Percentiles rank a stretch among this genome's conserved stretches.
These are phyloP conservation scores for Lumnitzera racemosa DNA, from an alignment of 345 rosid genomes.

Conservation along the genomic window DNA sequence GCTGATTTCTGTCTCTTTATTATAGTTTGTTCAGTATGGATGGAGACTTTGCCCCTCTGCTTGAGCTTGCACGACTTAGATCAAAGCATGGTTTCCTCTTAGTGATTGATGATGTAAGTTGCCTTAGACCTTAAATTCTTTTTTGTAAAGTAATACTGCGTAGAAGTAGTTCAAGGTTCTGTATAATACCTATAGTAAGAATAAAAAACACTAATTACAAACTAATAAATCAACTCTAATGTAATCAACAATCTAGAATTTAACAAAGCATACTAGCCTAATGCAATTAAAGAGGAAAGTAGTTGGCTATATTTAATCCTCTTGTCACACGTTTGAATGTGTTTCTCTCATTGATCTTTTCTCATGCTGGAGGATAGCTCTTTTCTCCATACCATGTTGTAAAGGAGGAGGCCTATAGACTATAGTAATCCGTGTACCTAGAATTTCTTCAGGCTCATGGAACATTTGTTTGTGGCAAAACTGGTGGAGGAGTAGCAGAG, in stretches of 20 bases:
- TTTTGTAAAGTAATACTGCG: not conserved
- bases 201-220: too few species aligned
- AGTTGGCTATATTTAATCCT: not conserved
- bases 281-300: not conserved
- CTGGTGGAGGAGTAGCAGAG: conserved; percentile 92
- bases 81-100: conserved; percentile 67
- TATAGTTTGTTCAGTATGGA: conserved; percentile 96
- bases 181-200: too few species aligned
- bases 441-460: conserved; percentile 76
- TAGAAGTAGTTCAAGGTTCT: not conserved
- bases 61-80: conserved; percentile 65
- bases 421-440: not conserved
- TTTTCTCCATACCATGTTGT: too few species aligned
- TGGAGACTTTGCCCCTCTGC: conserved; percentile 96
- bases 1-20: not conserved
- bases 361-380: not conserved
- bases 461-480: conserved; percentile 87
- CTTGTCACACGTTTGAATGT: not conserved
- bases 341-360: not conserved
- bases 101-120: conserved; percentile 88
- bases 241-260: too few species aligned
- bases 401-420: not conserved
- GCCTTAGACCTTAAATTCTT: conserved; percentile 5
- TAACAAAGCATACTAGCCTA: too few species aligned
- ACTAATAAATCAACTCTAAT: too few species aligned